Conservation (phyloP, 257 asterid species). For the Osmanthus fragrans region DNA sequence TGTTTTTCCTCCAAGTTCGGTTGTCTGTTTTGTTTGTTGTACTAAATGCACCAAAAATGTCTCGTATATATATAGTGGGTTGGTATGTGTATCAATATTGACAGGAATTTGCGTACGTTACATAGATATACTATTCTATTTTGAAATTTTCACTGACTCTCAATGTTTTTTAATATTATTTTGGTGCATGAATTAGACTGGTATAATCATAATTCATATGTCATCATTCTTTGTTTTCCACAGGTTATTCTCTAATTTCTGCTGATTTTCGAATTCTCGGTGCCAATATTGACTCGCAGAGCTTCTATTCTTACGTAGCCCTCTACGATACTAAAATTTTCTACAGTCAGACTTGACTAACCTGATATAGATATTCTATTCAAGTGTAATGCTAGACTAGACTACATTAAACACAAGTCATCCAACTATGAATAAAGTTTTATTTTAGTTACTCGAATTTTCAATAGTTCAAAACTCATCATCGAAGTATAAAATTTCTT, state of each 20-base stretch:
- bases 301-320: too few relatives aligned
- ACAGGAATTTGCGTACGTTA: neutral
- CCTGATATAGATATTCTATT: neutral
- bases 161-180: too few relatives aligned
- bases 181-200: too few relatives aligned
- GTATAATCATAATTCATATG: too few relatives aligned
- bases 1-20: neutral
- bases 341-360: neutral
- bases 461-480: too few relatives aligned
- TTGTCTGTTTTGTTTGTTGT: neutral
- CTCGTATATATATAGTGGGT: neutral
- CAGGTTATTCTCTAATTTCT: too few relatives aligned
- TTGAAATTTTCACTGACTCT: neutral
- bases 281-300: neutral
- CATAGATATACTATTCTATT: too few relatives aligned
- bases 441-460: neutral
- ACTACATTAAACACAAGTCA: neutral
- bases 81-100: neutral
- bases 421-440: neutral
- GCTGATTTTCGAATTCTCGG: too few relatives aligned
- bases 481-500: too few relatives aligned
- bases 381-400: neutral
- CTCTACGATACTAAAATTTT: too few relatives aligned
- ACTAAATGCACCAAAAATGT: neutral
- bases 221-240: too few relatives aligned